Percentiles rank a stretch among this genome's conserved stretches.
These are phyloP conservation scores for Pinus albicaulis DNA, from an alignment of 75 land plant species.

Conservation along the genomic window DNA sequence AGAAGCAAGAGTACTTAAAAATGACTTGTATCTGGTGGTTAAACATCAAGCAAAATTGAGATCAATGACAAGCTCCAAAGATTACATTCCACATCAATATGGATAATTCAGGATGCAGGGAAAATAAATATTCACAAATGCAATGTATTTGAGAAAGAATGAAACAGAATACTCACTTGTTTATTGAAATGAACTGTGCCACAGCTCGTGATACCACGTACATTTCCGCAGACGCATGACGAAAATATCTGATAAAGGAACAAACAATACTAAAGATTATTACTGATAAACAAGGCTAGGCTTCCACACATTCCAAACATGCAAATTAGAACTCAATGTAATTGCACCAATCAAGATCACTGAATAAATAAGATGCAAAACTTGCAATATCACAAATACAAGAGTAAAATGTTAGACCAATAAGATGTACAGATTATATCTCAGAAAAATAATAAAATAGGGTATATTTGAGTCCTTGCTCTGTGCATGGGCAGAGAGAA, in stretches of 20 bases:
- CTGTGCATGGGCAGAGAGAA: no score
- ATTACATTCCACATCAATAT: not conserved
- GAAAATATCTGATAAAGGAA: conserved; percentile 59
- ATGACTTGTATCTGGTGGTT: not conserved
- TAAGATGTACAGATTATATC: not conserved
- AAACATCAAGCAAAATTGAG: not conserved
- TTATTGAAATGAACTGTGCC: conserved; percentile 87
- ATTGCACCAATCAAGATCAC: not conserved
- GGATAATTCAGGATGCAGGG: not conserved
- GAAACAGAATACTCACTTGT: conserved; percentile 47
- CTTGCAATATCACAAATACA: not conserved
- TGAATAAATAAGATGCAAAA: not conserved
- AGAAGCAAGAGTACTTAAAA: not conserved
- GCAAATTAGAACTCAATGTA: not conserved
- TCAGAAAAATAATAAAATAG: no score
- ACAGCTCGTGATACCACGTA: conserved; percentile 71
- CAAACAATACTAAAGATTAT: conserved; percentile 2
- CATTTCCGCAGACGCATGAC: conserved; percentile 90
- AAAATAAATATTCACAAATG: not conserved
- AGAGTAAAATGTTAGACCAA: not conserved
- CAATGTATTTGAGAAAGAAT: not conserved
- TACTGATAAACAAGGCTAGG: not conserved
- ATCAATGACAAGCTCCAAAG: not conserved
- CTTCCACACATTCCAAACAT: not conserved
- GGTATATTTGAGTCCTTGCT: no score